phyloP scores from a whole-genome alignment of 1,284 basidiomycete genomes.

The Earliella scabrosa region DNA sequence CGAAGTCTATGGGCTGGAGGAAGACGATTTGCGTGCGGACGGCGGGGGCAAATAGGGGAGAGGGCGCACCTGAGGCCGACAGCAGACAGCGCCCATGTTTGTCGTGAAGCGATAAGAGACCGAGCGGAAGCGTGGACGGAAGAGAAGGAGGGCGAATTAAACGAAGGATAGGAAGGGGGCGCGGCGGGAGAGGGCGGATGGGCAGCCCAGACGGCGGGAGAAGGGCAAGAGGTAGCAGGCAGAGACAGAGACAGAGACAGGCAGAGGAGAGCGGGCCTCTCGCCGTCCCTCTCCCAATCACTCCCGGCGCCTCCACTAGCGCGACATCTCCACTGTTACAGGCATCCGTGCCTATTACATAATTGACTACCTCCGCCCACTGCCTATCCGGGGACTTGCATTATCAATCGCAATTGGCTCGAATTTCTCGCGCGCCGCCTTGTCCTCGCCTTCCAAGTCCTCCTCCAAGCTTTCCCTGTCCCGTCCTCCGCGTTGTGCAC shows the following conservation, averaged over 20 bases:
- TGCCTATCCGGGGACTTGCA: slow-evolving; percentile 8
- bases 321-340: neutral
- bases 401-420: neutral
- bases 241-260: neutral
- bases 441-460: neutral
- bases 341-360: slow-evolving; percentile 1
- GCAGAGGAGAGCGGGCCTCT: no score
- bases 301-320: slow-evolving; percentile 7
- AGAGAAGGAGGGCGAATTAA: slow-evolving; percentile 29
- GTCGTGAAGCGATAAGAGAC: slow-evolving; percentile 30
- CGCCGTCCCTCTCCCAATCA: slow-evolving; percentile 7
- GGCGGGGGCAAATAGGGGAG: neutral
- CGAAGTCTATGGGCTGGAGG: slow-evolving; percentile 81
- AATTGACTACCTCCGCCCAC: neutral
- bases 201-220: slow-evolving; percentile 21
- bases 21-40: neutral
- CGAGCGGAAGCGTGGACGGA: slow-evolving; percentile 17
- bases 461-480: slow-evolving; percentile 7
- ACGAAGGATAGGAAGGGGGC: slow-evolving; percentile 23
- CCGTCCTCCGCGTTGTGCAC: slow-evolving; percentile 14
- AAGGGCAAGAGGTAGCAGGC: slow-evolving; percentile 9
- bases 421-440: neutral
- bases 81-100: slow-evolving; percentile 83
- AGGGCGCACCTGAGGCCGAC: slow-evolving; percentile 70
- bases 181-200: slow-evolving; percentile 17